These are phyloP conservation scores for Globisporangium rhizosaccharum DNA, from an alignment of 352 stramenopile genomes.

Conservation along the genomic window DNA sequence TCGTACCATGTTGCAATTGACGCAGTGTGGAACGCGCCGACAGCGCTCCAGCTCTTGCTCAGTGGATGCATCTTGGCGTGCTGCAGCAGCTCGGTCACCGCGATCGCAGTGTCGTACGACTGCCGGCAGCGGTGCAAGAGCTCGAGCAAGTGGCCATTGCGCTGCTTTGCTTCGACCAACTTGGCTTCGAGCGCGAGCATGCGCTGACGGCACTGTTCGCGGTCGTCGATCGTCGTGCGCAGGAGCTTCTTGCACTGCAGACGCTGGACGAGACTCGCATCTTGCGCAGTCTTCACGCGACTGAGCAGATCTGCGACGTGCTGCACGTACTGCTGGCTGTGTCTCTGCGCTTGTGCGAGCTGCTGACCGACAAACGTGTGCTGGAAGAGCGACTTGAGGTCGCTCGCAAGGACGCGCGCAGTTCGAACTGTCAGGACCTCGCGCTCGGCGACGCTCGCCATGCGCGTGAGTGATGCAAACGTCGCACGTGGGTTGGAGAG, in stretches of 20 bases:
- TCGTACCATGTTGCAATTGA: constrained; percentile 25
- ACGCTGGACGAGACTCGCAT: constrained; percentile 8
- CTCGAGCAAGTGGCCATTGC: constrained; percentile 16
- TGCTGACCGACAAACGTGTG: constrained; percentile 12
- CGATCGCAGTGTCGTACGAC: constrained; percentile 20
- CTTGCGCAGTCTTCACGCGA: constrained; percentile 4
- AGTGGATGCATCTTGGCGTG: constrained; percentile 34
- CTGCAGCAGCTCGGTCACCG: constrained; percentile 15
- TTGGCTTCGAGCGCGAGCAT: constrained; percentile 14
- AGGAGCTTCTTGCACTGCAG: constrained; percentile 11
- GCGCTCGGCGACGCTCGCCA: constrained; percentile 4
- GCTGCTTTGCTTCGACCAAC: constrained; percentile 15
- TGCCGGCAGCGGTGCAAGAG: constrained; percentile 17
- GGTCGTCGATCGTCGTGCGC: constrained; percentile 12
- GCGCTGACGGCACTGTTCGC: constrained; percentile 16
- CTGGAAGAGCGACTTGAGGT: constrained; percentile 25
- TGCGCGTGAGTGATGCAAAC: constrained; percentile 12
- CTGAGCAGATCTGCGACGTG: constrained; percentile 11
- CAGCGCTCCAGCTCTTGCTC: constrained; percentile 27
- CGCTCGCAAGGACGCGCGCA: constrained; percentile 1
- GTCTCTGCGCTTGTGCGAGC: constrained; percentile 6
- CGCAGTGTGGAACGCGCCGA: constrained; percentile 28
- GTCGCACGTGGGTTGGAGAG: constrained; percentile 2
- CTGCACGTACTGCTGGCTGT: constrained; percentile 6
- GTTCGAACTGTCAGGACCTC: constrained; percentile 10